Percentiles rank a stretch among this genome's conserved stretches.
Conservation (phyloP, 2,329 filamentous ascomycete genomes). For the Fusarium succisae region DNA sequence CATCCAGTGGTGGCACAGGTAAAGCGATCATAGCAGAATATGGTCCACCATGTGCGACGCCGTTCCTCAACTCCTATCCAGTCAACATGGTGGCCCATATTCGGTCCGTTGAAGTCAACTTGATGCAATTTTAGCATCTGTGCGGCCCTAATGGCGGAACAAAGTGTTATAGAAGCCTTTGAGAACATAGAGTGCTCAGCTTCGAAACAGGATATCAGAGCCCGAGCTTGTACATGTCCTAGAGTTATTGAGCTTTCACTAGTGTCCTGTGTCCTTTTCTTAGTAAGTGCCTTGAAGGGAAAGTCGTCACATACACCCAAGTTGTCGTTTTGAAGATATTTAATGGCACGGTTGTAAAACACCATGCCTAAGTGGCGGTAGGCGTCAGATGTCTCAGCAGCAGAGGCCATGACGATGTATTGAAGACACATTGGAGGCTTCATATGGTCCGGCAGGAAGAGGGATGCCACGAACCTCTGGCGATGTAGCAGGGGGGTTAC, state of each 20-base stretch:
- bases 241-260: neutral
- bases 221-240: slow-evolving; percentile 5
- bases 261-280: neutral
- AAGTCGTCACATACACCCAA: neutral
- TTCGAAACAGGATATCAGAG: slow-evolving; percentile 13
- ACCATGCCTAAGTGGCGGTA: neutral
- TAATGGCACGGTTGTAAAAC: slow-evolving; percentile 1
- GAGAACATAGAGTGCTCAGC: slow-evolving; percentile 19
- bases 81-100: neutral
- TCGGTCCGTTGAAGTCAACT: neutral
- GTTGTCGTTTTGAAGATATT: neutral
- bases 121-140: slow-evolving; percentile 3
- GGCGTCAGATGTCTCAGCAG: neutral
- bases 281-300: neutral
- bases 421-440: slow-evolving; percentile 20
- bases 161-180: slow-evolving; percentile 17
- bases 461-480: slow-evolving; percentile 4
- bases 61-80: slow-evolving; percentile 9
- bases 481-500: slow-evolving; percentile 3
- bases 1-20: slow-evolving; percentile 19
- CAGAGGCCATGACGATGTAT: slow-evolving; percentile 20
- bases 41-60: slow-evolving; percentile 21
- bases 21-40: slow-evolving; percentile 21
- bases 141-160: neutral
- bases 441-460: neutral